These are phyloP conservation scores for Saxispiralis lemnorum DNA, from an alignment of 495 filamentous ascomycete species.

Conservation along the genomic window DNA sequence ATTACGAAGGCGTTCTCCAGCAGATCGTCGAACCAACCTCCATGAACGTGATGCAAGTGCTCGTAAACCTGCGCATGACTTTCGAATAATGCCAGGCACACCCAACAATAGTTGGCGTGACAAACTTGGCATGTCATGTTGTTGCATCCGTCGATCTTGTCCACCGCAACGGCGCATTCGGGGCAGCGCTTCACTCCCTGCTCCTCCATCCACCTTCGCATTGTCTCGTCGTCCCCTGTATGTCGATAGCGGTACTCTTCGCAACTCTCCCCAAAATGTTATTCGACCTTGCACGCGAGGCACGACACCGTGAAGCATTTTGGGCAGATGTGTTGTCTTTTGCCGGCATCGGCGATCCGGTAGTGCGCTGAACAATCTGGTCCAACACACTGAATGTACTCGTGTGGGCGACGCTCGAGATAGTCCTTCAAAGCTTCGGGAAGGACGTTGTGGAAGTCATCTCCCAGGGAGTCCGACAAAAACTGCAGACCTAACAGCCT, in stretches of 20 bases:
- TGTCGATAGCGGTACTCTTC: not conserved
- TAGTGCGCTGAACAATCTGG: not conserved
- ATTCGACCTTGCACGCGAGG: not conserved
- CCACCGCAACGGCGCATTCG: not conserved
- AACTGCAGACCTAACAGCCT: not conserved
- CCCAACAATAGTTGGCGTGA: not conserved
- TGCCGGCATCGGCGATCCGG: not conserved
- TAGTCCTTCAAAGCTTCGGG: not conserved
- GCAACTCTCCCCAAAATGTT: not conserved
- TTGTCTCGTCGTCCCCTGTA: not conserved
- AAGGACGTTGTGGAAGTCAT: not conserved
- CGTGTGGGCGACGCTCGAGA: not conserved
- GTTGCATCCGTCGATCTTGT: not conserved
- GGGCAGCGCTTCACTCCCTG: not conserved
- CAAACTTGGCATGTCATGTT: not conserved
- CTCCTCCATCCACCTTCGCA: not conserved
- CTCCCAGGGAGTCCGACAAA: not conserved
- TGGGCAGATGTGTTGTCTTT: not conserved
- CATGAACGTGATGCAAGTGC: not conserved
- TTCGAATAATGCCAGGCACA: not conserved
- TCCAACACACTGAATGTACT: not conserved
- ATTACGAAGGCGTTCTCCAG: not conserved
- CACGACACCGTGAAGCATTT: not conserved
- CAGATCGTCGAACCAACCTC: not conserved
- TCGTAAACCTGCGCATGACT: not conserved